These are phyloP conservation scores for Colletotrichum limetticola DNA, from an alignment of 2,329 filamentous ascomycete genomes.

Conservation along the genomic window DNA sequence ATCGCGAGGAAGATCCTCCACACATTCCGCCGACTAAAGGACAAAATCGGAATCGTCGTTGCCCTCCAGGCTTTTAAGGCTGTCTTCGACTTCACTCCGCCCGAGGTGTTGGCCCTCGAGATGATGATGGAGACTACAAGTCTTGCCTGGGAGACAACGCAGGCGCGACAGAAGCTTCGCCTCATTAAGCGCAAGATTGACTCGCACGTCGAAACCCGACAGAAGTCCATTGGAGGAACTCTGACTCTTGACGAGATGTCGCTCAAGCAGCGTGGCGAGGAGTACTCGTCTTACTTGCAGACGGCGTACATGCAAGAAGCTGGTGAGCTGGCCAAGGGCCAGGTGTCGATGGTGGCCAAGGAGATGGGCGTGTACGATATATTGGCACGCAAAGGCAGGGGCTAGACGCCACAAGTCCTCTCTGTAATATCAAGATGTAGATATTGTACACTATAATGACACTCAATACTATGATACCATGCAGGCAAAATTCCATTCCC, in stretches of 20 bases:
- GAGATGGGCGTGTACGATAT: constrained; percentile 56
- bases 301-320: constrained; percentile 47
- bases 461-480: not conserved
- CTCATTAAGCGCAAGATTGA: constrained; percentile 56
- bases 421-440: constrained; percentile 18
- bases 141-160: constrained; percentile 53
- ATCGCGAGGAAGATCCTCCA: constrained; percentile 62
- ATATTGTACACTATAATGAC: constrained; percentile 30
- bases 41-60: constrained; percentile 57
- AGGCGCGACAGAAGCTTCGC: constrained; percentile 53
- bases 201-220: constrained; percentile 36
- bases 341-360: constrained; percentile 47
- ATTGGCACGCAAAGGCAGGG: constrained; percentile 6
- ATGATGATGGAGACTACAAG: constrained; percentile 57
- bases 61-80: constrained; percentile 56
- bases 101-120: constrained; percentile 59
- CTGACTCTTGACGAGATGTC: constrained; percentile 49
- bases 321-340: constrained; percentile 36
- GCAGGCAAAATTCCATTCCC: not conserved
- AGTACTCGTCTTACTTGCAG: constrained; percentile 56
- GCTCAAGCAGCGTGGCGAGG: constrained; percentile 47
- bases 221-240: constrained; percentile 39
- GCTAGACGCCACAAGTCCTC: constrained; percentile 9
- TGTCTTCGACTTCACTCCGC: constrained; percentile 54
- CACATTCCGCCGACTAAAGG: constrained; percentile 59